Percentiles rank a stretch among this genome's conserved stretches.
Conservation (phyloP, 345 rosid species). For the Sonneratia alba region DNA sequence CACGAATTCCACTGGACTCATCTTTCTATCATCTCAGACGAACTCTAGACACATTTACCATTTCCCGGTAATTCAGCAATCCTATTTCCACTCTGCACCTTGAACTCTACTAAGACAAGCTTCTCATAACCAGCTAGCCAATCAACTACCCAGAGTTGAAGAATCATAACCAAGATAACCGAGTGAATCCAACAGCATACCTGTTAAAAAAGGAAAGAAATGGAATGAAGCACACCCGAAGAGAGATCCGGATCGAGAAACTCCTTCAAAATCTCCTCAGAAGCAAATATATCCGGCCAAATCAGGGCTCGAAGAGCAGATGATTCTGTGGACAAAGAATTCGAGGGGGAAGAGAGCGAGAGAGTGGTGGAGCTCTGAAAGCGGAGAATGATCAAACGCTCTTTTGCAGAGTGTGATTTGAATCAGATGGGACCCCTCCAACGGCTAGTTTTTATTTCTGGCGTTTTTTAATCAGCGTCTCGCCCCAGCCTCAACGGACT, state of each 20-base stretch:
- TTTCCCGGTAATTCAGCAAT: too few relatives aligned
- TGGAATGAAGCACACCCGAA: neutral
- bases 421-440: constrained; percentile 9
- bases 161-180: too few relatives aligned
- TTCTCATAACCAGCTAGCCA: too few relatives aligned
- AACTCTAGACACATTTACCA: too few relatives aligned
- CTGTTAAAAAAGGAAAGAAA: neutral
- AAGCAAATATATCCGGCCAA: neutral
- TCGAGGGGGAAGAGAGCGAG: neutral
- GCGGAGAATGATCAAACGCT: neutral
- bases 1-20: too few relatives aligned
- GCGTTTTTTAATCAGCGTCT: neutral
- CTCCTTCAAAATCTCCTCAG: neutral
- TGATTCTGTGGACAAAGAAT: neutral
- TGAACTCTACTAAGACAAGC: too few relatives aligned
- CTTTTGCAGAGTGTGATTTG: constrained; percentile 12
- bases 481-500: neutral
- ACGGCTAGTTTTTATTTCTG: constrained; percentile 21
- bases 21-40: too few relatives aligned
- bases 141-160: too few relatives aligned
- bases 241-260: neutral
- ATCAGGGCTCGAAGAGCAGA: neutral
- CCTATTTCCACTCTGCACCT: too few relatives aligned
- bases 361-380: neutral
- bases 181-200: neutral